Base-by-base conservation (phyloP, 1,139 yeast species). In the Hemisphaericaspora xylanilytica region DNA sequence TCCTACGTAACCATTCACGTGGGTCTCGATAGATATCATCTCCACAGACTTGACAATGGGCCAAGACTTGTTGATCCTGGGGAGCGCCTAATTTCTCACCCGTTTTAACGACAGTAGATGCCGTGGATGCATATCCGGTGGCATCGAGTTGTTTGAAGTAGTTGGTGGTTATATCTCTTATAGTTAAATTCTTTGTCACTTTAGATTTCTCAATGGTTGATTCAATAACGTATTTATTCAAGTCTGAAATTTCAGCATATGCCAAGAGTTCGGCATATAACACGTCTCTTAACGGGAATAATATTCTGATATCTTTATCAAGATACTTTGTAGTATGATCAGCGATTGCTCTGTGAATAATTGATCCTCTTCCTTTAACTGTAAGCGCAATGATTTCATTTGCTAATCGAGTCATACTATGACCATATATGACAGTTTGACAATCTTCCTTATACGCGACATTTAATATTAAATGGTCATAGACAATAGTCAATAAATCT, bases 81-180 rank as follows among this genome's bases (percentile, higher is more conserved):
- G 87, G 88, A 8, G 74, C 73, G 1, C 78, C 79, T 36, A 92
- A 64, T 58, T 92, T 90, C 37, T 81, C 82, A 9, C 95, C 96
- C 0, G 96, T 90, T 47, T 87, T 81, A 10, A 89, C 90, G 14
- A 92, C 97, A 0, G 98, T 90, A 0, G 97, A 85, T 2, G 94
- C 92, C 3, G 94, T 88, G 37, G 95, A 88, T 0, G 96, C 88
- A 53, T 89, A 90, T 6, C 85, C 95, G 8, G 77, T 68, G 7
- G 64, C 73, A 53, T 89, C 96, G 26, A 90, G 78, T 31, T 74
- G 74, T 27, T 67, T 72, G 52, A 89, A 88, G 58, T 92, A 92
- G 40, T 81, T 77, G 29, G 80, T 68, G 2, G 90, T 81, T 36
- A 92, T 70, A 52, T 87, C 95, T 51, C 86, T 81, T 22, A 92